Percentiles rank a stretch among this genome's conserved stretches.
These are phyloP conservation scores for Eragrostis tef DNA, from an alignment of 202 grass and related monocot genomes.

Conservation along the genomic window DNA sequence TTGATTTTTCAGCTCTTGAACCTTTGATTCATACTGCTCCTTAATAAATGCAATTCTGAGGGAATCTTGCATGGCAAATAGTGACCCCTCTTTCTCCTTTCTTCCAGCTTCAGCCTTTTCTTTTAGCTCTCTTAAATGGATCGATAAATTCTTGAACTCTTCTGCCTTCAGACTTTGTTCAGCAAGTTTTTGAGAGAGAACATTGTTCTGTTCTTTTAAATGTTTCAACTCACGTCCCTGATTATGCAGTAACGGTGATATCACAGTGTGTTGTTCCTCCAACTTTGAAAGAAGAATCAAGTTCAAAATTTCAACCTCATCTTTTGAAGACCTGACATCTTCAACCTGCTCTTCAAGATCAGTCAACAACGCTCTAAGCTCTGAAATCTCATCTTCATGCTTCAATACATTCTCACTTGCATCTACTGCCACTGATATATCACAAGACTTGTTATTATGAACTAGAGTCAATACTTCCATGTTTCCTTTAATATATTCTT, in stretches of 20 bases:
- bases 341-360: conserved; percentile 70
- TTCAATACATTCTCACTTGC: conserved; percentile 45
- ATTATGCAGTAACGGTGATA: conserved; percentile 63
- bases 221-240: conserved; percentile 56
- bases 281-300: conserved; percentile 79
- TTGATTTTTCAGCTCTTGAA: conserved; percentile 94
- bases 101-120: conserved; percentile 82
- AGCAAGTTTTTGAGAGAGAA: conserved; percentile 72
- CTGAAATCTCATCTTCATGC: conserved; percentile 69
- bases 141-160: conserved; percentile 88
- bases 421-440: conserved; percentile 40
- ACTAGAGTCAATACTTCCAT: conserved; percentile 45
- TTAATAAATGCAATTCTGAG: conserved; percentile 98
- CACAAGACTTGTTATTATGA: conserved; percentile 48
- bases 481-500: conserved; percentile 50
- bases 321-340: conserved; percentile 55
- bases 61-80: conserved; percentile 74
- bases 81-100: conserved; percentile 81
- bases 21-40: conserved; percentile 95
- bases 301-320: conserved; percentile 76
- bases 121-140: conserved; percentile 85
- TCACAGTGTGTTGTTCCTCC: conserved; percentile 65
- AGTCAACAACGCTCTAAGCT: conserved; percentile 53
- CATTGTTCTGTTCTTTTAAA: conserved; percentile 76
- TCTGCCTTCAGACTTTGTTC: conserved; percentile 90